A percentile compares a stretch with the other conserved stretches of the same genome.
Evolutionary conservation across 768 basidiomycete genomes (phyloP).

Genomic region (Termitomyces sp.): DNA sequence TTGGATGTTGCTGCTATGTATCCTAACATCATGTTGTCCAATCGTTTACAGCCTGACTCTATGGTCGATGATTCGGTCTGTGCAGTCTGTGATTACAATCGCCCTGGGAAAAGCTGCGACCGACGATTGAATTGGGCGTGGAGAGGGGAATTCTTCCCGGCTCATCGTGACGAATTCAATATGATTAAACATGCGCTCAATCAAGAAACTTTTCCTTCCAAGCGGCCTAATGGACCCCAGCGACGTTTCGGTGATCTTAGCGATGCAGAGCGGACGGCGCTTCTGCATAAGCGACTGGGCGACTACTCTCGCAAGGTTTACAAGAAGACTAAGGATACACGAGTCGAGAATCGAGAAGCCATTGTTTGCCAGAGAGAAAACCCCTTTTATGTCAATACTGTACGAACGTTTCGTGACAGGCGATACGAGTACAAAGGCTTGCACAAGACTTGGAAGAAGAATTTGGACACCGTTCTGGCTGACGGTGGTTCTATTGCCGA

Average conservation of each 20-base stretch:
- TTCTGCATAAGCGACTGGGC: conserved; percentile 93
- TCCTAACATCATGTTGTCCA: conserved; percentile 99
- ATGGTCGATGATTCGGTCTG: conserved; percentile 95
- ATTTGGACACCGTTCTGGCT: conserved; percentile 67
- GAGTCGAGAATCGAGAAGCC: conserved; percentile 86
- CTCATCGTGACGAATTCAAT: conserved; percentile 94
- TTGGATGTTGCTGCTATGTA: conserved; percentile 99
- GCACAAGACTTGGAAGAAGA: conserved; percentile 99
- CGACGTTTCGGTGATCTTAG: conserved; percentile 82
- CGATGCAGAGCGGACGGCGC: conserved; percentile 80
- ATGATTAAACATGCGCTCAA: conserved; percentile 98
- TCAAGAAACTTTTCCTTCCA: conserved; percentile 87
- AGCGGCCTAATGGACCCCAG: conserved; percentile 63
- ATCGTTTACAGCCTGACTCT: conserved; percentile 96
- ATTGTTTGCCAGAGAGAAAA: conserved; percentile 98
- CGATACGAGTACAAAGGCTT: conserved; percentile 99
- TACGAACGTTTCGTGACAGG: conserved; percentile 92
- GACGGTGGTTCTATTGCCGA: conserved; percentile 75
- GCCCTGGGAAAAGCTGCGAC: conserved; percentile 94
- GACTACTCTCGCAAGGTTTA: conserved; percentile 99
- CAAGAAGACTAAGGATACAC: conserved; percentile 97
- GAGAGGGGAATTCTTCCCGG: conserved; percentile 98
- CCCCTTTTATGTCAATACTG: conserved; percentile 98
- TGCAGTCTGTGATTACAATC: conserved; percentile 97
- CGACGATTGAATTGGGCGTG: conserved; percentile 95